Percentiles rank a stretch among this genome's conserved stretches.
phyloP scores from a whole-genome alignment of 345 rosid species.

The Rhodamnia argentea region DNA sequence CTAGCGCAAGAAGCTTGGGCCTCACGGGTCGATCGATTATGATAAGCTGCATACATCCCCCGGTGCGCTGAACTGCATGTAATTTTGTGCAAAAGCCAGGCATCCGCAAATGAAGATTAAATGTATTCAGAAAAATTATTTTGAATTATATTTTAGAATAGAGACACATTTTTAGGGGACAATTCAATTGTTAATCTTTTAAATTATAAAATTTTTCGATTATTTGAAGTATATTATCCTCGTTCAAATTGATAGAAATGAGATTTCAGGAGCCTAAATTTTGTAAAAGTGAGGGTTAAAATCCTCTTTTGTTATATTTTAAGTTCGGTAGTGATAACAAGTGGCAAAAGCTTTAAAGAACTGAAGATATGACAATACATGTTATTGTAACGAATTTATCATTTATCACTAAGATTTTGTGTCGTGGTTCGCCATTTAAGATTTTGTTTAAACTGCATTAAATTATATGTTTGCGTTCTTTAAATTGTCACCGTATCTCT shows the following conservation, averaged over 20 bases:
- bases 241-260: not conserved
- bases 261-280: not conserved
- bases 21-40: not conserved
- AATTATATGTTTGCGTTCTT: not conserved
- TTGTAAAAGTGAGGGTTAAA: not conserved
- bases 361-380: not conserved
- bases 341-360: not conserved
- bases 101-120: not conserved
- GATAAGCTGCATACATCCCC: not conserved
- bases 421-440: not conserved
- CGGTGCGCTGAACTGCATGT: not conserved
- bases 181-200: not conserved
- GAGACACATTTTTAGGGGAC: not conserved
- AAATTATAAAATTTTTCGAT: not conserved
- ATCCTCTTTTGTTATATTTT: not conserved
- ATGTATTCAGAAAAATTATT: not conserved
- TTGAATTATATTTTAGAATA: not conserved
- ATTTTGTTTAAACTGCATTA: not conserved
- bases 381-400: not conserved
- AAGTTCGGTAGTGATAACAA: not conserved
- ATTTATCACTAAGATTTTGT: not conserved
- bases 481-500: not conserved
- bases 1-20: not conserved
- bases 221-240: not conserved
- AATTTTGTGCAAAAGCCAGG: not conserved